These are phyloP conservation scores for Xeromyces bisporus DNA, from an alignment of 495 filamentous ascomycete genomes.

Conservation along the genomic window DNA sequence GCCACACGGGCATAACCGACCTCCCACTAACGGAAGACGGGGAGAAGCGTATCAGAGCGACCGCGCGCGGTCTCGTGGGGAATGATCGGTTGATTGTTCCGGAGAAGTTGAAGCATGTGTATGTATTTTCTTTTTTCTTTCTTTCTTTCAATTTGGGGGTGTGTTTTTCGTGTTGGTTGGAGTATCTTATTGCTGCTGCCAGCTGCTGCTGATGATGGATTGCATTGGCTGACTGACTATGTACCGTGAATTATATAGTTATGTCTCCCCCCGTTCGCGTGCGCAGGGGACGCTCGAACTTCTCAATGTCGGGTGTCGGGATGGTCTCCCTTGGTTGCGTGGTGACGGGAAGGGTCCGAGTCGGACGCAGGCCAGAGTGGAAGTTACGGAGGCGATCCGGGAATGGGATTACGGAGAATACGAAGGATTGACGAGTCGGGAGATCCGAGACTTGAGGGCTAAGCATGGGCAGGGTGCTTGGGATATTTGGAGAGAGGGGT, in stretches of 20 bases:
- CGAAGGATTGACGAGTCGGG: slow-evolving; percentile 65
- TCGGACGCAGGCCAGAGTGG: slow-evolving; percentile 36
- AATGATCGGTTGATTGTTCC: slow-evolving; percentile 76
- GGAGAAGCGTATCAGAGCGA: slow-evolving; percentile 66
- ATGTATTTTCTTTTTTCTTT: slow-evolving; percentile 6
- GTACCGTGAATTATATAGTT: slow-evolving; percentile 34
- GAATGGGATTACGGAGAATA: slow-evolving; percentile 98
- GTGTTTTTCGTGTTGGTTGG: slow-evolving; percentile 1
- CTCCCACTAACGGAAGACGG: slow-evolving; percentile 75
- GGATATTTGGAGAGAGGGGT: slow-evolving; percentile 80
- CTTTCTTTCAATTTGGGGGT: neutral
- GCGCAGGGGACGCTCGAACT: slow-evolving; percentile 80
- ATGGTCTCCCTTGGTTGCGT: slow-evolving; percentile 39
- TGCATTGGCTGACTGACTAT: too few species aligned
- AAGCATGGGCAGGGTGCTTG: slow-evolving; percentile 30
- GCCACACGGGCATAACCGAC: slow-evolving; percentile 77
- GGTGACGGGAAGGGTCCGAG: slow-evolving; percentile 20
- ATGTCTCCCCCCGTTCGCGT: slow-evolving; percentile 73
- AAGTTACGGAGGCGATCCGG: slow-evolving; percentile 59
- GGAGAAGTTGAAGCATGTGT: slow-evolving; percentile 60
- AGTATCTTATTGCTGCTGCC: too few species aligned
- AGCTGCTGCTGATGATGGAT: neutral
- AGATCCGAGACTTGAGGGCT: slow-evolving; percentile 44
- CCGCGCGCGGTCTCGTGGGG: slow-evolving; percentile 69
- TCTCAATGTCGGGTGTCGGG: slow-evolving; percentile 42